Conservation (phyloP, 768 basidiomycete species). For the Hysterangium stoloniferum region DNA sequence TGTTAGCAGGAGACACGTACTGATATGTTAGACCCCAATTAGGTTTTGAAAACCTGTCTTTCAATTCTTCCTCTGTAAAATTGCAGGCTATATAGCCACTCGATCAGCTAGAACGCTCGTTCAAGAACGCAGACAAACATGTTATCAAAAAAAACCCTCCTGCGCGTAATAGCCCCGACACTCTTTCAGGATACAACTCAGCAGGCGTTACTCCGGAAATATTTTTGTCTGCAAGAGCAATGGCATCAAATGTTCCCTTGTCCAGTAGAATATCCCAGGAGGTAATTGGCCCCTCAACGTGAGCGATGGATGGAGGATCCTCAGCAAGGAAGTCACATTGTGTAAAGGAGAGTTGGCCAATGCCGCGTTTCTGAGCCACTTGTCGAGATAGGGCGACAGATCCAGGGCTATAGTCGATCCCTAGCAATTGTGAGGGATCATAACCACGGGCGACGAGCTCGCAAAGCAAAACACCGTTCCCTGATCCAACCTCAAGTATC, state of each 20-base stretch:
- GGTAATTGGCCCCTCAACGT: conserved; percentile 17
- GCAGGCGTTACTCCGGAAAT: conserved; percentile 44
- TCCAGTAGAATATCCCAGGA: conserved; percentile 73
- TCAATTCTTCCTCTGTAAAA: conserved; percentile 74
- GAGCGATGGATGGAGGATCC: conserved; percentile 28
- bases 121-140: conserved; percentile 45
- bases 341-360: conserved; percentile 41
- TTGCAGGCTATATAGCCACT: conserved; percentile 55
- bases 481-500: conserved; percentile 71
- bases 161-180: conserved; percentile 49
- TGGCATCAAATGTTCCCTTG: conserved; percentile 88
- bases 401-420: conserved; percentile 72
- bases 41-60: conserved; percentile 38
- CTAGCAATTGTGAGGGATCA: conserved; percentile 39
- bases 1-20: no score
- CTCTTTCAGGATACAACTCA: conserved; percentile 50
- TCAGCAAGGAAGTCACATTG: conserved; percentile 59
- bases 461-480: conserved; percentile 72
- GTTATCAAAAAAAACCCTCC: conserved; percentile 73
- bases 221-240: conserved; percentile 61
- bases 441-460: conserved; percentile 66
- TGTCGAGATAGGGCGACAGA: conserved; percentile 56
- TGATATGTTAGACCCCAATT: conserved; percentile 52
- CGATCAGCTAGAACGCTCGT: no score
- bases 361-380: conserved; percentile 41